These are phyloP conservation scores for Pyrenochaeta sp. DNA, from an alignment of 2,329 filamentous ascomycete genomes.

Conservation along the genomic window DNA sequence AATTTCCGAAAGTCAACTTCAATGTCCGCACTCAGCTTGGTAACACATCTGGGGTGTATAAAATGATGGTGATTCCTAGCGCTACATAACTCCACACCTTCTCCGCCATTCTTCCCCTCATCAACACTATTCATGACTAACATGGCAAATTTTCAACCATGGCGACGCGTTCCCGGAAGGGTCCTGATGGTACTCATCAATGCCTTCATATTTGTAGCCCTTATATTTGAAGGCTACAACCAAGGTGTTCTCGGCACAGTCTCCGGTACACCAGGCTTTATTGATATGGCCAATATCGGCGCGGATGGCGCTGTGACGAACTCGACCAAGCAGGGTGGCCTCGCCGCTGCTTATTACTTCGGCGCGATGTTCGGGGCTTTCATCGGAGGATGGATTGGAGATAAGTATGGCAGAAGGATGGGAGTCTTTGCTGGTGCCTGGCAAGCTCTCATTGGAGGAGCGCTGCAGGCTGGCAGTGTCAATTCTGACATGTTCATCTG, in stretches of 20 bases:
- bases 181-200: background rate
- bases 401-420: conserved; percentile 13
- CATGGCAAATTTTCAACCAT: background rate
- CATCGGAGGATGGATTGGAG: conserved; percentile 16
- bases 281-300: conserved; percentile 20
- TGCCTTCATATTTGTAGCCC: conserved; percentile 8
- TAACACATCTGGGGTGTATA: background rate
- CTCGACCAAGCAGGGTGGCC: conserved; percentile 5
- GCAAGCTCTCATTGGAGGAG: conserved; percentile 57
- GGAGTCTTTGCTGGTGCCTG: conserved; percentile 16
- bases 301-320: conserved; percentile 11
- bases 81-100: background rate
- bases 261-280: conserved; percentile 11
- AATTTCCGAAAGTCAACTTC: background rate
- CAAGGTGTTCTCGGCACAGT: conserved; percentile 34
- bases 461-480: conserved; percentile 64
- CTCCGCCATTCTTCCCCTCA: background rate
- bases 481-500: conserved; percentile 58
- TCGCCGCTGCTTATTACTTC: conserved; percentile 15
- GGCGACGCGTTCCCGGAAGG: background rate
- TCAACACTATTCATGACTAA: background rate
- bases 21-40: background rate
- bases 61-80: background rate
- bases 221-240: conserved; percentile 28
- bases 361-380: conserved; percentile 12